phyloP scores from a whole-genome alignment of 768 basidiomycete genomes.

The Phlegmacium glaucopus region DNA sequence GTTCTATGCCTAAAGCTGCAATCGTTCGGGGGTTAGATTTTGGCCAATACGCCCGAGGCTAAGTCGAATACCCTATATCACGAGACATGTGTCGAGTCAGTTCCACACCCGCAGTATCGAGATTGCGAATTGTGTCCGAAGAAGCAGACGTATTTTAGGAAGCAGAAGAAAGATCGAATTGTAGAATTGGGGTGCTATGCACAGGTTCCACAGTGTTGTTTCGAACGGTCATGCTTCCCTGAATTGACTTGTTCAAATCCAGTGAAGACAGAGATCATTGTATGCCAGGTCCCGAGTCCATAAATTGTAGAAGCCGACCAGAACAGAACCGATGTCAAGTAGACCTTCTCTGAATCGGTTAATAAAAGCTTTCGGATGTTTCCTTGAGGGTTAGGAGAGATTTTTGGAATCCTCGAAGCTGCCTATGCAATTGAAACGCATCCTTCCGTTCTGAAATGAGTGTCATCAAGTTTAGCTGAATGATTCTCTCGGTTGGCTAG shows the following conservation, averaged over 20 bases:
- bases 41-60: slow-evolving; percentile 5
- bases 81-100: neutral
- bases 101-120: neutral
- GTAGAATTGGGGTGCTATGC: neutral
- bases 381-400: slow-evolving; percentile 2
- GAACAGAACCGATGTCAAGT: neutral
- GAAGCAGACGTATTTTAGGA: slow-evolving; percentile 1
- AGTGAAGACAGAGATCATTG: no score
- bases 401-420: neutral
- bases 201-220: neutral
- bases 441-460: slow-evolving; percentile 1
- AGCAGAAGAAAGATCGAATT: slow-evolving; percentile 1
- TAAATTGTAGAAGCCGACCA: no score
- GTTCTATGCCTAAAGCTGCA: no score
- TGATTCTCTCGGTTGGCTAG: no score
- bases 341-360: neutral
- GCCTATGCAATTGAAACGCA: slow-evolving; percentile 5
- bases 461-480: slow-evolving; percentile 5
- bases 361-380: slow-evolving; percentile 12
- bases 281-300: no score
- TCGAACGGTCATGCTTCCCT: neutral
- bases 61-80: slow-evolving; percentile 5
- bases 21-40: slow-evolving; percentile 2
- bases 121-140: slow-evolving; percentile 1
- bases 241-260: no score